Base-by-base conservation (phyloP, 116 monocot species). In the Phalaenopsis hybrid region DNA sequence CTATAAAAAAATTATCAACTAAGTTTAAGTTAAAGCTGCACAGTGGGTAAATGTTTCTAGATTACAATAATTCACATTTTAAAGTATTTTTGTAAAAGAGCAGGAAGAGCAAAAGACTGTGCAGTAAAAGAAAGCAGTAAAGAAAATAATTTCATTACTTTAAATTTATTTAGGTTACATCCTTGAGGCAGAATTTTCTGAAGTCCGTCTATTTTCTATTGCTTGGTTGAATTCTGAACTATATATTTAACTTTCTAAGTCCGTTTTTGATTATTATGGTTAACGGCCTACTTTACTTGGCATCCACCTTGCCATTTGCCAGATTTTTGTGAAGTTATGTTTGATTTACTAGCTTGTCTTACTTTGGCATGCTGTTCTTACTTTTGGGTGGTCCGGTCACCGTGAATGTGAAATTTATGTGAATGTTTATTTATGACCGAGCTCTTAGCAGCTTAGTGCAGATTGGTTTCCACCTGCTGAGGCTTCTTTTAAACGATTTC, bases 381-480 rank as follows among this genome's bases (percentile, higher is more conserved):
- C 11, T 72, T 37, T 37, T 37, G 17, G 15, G 41, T 34, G 37
- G 1, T 72, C 13, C 72, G 4, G 16, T 34, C 13, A 72, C 13
- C 15, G 11, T 72, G 37, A 72, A 34, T 34, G 21, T 72, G 28
- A 67, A 67, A 72, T 72, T 13, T 72, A 34, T 72, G 4, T 72
- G 37, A n/a, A 46, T 45, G 18, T n/a, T 75, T 75, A 75, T 33
- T 46, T 77, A 28, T 33, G 17, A 12, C 13, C 45, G 16, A 78
- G 52, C 82, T 41, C 25, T 77, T 85, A 84, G 44, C 90, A 92
- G 92, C 90, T 92, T 72, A 87, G 74, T 80, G 81, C 57, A 18
- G 84, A 90, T 75, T 92, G 92, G 92, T 92, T 92, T 84, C 81
- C 83, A 79, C 90, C 92, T 80, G 80, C 88, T 57, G 92, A 90